Conservation (phyloP, 768 basidiomycete genomes). For the Rhizopogon roseolus region DNA sequence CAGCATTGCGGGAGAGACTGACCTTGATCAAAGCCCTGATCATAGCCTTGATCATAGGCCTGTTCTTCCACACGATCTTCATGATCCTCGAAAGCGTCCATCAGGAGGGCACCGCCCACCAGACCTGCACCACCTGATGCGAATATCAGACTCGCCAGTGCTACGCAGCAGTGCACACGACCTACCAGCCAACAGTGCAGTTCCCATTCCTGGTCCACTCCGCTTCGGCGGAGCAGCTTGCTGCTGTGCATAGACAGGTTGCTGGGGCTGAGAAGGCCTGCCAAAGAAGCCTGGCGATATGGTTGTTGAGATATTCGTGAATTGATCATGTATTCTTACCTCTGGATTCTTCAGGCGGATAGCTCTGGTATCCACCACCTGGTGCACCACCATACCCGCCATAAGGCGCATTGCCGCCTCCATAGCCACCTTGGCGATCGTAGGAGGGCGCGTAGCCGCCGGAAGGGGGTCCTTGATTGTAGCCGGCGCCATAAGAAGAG, state of each 20-base stretch:
- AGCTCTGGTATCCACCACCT: slow-evolving; percentile 14
- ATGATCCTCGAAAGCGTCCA: slow-evolving; percentile 43
- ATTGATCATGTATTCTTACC: slow-evolving; percentile 7
- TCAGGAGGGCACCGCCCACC: slow-evolving; percentile 58
- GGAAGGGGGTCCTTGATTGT: slow-evolving; percentile 13
- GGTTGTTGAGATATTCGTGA: background rate
- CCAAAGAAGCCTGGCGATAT: slow-evolving; percentile 26
- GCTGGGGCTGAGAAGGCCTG: slow-evolving; percentile 19
- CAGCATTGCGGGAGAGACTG: too few species aligned
- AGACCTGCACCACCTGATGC: slow-evolving; percentile 54
- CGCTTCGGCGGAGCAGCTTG: slow-evolving; percentile 38
- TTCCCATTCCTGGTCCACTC: slow-evolving; percentile 47
- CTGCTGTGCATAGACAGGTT: slow-evolving; percentile 30
- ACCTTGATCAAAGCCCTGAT: slow-evolving; percentile 27
- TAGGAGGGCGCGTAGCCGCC: slow-evolving; percentile 14
- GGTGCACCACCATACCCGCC: slow-evolving; percentile 12
- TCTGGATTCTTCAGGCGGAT: slow-evolving; percentile 15
- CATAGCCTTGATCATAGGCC: slow-evolving; percentile 32
- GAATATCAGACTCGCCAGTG: slow-evolving; percentile 1
- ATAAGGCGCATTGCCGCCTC: slow-evolving; percentile 12
- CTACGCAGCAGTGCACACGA: slow-evolving; percentile 1
- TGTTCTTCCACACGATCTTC: slow-evolving; percentile 26
- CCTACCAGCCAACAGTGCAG: slow-evolving; percentile 41
- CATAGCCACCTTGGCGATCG: background rate
- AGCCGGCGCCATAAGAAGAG: slow-evolving; percentile 26